phyloP scores from a whole-genome alignment of 2,329 filamentous ascomycete species.

The Neofusicoccum sp. region DNA sequence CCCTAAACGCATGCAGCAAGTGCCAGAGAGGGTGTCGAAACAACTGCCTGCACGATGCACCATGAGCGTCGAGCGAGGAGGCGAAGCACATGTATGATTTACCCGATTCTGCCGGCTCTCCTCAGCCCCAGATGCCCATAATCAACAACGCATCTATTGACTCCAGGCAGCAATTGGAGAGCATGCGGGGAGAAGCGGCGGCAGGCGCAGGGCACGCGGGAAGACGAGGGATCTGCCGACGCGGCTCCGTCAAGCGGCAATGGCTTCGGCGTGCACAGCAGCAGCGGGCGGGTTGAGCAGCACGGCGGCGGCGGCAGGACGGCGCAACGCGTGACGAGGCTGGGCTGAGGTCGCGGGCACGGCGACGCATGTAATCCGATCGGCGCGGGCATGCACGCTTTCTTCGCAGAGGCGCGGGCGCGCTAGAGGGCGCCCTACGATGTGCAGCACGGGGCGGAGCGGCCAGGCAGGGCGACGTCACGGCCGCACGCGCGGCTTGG shows the following conservation, averaged over 20 bases:
- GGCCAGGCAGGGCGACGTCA: constrained; percentile 2
- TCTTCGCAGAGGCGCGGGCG: background rate
- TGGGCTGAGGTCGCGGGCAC: background rate
- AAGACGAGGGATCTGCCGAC: background rate
- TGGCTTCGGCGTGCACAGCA: too few relatives aligned
- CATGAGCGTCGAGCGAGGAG: background rate
- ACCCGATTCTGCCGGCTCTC: constrained; percentile 4
- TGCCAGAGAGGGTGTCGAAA: background rate
- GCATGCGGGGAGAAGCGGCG: background rate
- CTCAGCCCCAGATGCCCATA: background rate
- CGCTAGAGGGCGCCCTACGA: background rate
- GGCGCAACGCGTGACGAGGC: background rate
- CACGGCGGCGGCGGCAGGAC: background rate
- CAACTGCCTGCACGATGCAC: background rate
- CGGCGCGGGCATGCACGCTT: too few relatives aligned
- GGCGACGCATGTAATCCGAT: too few relatives aligned
- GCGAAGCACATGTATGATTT: background rate
- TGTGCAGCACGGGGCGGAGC: background rate
- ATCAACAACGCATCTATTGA: too few relatives aligned
- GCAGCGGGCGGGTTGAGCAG: too few relatives aligned
- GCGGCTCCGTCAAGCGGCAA: background rate
- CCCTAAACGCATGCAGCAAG: background rate
- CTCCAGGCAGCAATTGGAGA: background rate
- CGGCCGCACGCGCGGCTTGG: background rate
- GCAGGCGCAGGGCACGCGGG: background rate